A percentile compares a stretch with the other conserved stretches of the same genome.
Evolutionary conservation across 108 stramenopile species (phyloP).

Genomic region (Seminavis robusta): DNA sequence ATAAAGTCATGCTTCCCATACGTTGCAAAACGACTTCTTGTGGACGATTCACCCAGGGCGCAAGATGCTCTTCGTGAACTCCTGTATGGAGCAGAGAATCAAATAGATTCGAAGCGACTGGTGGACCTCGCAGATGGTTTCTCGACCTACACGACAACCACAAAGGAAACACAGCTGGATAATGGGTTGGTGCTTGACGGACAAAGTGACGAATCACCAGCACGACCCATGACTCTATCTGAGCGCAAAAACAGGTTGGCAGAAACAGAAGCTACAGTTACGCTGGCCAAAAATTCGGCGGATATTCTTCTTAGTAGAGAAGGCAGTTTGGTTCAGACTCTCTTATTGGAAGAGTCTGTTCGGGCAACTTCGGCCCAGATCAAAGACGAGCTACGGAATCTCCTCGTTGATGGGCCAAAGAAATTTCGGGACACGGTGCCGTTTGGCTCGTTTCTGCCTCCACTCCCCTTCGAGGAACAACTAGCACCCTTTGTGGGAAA

Average conservation of each 20-base stretch:
- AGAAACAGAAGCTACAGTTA: conserved; percentile 21
- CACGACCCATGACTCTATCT: neutral
- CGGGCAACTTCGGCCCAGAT: conserved; percentile 22
- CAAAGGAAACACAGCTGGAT: conserved; percentile 4
- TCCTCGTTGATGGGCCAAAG: conserved; percentile 17
- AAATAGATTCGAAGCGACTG: conserved; percentile 32
- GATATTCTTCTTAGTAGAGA: conserved; percentile 28
- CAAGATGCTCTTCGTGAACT: conserved; percentile 45
- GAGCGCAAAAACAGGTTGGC: neutral
- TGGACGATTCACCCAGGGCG: conserved; percentile 58
- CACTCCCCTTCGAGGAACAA: conserved; percentile 7
- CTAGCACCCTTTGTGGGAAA: conserved; percentile 25
- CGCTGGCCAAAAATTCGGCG: conserved; percentile 26
- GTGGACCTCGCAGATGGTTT: conserved; percentile 55
- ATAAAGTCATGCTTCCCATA: conserved; percentile 63
- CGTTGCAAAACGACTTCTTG: conserved; percentile 48
- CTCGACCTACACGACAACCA: conserved; percentile 43
- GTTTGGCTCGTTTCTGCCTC: conserved; percentile 22
- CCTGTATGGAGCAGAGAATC: conserved; percentile 44
- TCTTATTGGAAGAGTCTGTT: conserved; percentile 27
- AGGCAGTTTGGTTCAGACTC: conserved; percentile 29
- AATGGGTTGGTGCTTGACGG: neutral
- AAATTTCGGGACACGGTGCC: conserved; percentile 20
- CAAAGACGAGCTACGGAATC: conserved; percentile 20
- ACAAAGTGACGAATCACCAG: neutral